phyloP scores from a whole-genome alignment of 176 grass and related monocot species.

The Poa annua region DNA sequence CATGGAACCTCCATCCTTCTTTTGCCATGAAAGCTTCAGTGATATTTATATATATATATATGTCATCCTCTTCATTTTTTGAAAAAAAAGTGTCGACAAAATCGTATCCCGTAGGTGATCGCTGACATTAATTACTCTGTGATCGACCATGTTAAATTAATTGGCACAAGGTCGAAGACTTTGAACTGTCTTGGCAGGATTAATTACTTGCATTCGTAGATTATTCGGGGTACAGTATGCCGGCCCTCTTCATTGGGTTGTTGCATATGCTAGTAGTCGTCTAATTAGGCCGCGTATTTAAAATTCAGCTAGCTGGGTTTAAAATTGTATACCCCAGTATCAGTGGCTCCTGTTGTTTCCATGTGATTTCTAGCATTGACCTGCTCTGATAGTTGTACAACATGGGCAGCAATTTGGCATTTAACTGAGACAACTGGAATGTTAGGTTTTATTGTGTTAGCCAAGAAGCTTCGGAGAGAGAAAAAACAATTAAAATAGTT shows the following conservation, averaged over 20 bases:
- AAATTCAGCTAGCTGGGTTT: background rate
- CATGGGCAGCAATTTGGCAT: background rate
- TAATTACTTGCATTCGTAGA: background rate
- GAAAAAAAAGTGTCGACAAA: background rate
- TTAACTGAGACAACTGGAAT: constrained; percentile 29
- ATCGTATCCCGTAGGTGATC: background rate
- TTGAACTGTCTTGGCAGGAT: background rate
- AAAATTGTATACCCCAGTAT: background rate
- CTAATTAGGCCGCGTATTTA: background rate
- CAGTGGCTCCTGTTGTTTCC: background rate
- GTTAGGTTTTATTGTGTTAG: background rate
- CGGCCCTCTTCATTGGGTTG: background rate
- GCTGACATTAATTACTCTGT: background rate
- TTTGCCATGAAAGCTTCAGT: background rate
- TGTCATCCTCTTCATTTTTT: no score
- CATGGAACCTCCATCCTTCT: background rate
- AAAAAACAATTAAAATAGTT: no score
- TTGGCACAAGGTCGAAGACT: background rate
- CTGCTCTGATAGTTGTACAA: background rate
- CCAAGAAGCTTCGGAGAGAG: no score
- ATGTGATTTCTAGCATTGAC: constrained; percentile 35
- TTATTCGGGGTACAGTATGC: background rate
- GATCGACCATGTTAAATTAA: constrained; percentile 10
- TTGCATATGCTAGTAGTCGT: background rate
- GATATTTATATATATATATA: no score